Percentiles rank a stretch among this genome's conserved stretches.
phyloP scores from a whole-genome alignment of 108 stramenopile genomes.

The Mediolabrus comicus region DNA sequence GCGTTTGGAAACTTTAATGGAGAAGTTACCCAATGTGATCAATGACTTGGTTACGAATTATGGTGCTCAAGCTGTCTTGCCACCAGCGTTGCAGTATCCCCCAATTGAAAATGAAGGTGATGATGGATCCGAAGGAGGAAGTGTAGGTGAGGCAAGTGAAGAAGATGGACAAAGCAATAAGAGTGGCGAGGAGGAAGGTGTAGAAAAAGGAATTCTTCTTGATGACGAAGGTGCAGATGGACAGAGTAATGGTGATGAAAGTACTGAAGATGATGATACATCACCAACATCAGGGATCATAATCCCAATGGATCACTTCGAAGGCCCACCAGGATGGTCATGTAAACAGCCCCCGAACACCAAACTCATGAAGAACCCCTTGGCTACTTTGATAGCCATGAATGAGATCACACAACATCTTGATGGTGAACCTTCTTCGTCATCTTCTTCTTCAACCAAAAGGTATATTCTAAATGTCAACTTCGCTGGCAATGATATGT shows the following conservation, averaged over 20 bases:
- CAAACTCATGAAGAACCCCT: conserved; percentile 52
- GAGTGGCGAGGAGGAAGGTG: conserved; percentile 13
- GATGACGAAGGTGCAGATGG: conserved; percentile 25
- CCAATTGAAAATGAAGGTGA: conserved; percentile 32
- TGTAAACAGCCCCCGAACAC: conserved; percentile 9
- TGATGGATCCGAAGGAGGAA: conserved; percentile 1
- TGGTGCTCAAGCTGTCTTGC: conserved; percentile 59
- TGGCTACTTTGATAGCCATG: conserved; percentile 56
- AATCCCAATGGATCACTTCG: conserved; percentile 44
- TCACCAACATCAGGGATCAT: conserved; percentile 6
- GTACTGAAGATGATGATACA: conserved; percentile 5
- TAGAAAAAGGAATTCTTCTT: not conserved
- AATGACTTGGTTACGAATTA: conserved; percentile 44
- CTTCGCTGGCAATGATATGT: conserved; percentile 83
- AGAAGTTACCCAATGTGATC: conserved; percentile 43
- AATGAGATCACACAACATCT: conserved; percentile 35
- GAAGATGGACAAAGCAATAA: conserved; percentile 2
- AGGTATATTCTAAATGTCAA: conserved; percentile 79
- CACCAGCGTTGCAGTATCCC: conserved; percentile 59
- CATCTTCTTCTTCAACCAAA: not conserved
- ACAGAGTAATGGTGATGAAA: conserved; percentile 24
- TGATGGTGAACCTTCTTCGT: not conserved
- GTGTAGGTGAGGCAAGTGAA: conserved; percentile 25
- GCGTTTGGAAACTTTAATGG: conserved; percentile 50
- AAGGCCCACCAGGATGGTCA: conserved; percentile 40